Percentiles rank a stretch among this genome's conserved stretches.
Conservation (phyloP, 2,329 filamentous ascomycete species). For the Ascochyta viciae-villosae region DNA sequence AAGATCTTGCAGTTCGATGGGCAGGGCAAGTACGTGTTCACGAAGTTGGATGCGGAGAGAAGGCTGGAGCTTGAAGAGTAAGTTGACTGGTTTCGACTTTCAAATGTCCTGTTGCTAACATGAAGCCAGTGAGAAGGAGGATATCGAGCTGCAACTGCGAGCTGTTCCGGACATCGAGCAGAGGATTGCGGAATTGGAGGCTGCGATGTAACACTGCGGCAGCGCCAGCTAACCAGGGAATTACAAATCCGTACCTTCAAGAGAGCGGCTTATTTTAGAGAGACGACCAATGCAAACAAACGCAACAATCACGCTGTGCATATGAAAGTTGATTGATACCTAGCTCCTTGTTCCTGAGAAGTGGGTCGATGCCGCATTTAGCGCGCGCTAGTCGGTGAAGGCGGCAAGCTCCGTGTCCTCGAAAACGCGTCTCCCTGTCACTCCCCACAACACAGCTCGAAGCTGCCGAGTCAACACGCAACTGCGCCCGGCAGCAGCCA, state of each 20-base stretch:
- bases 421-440: slow-evolving; percentile 13
- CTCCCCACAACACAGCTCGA: slow-evolving; percentile 15
- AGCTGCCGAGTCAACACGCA: slow-evolving; percentile 18
- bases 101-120: slow-evolving; percentile 20
- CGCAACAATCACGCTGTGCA: background rate
- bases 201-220: slow-evolving; percentile 10
- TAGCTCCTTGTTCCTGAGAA: background rate
- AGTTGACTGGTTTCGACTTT: slow-evolving; percentile 32
- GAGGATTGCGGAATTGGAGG: slow-evolving; percentile 78
- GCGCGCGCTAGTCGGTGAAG: slow-evolving; percentile 14
- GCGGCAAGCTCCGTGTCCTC: slow-evolving; percentile 12
- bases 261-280: background rate
- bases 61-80: slow-evolving; percentile 85
- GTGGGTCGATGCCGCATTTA: background rate
- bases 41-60: slow-evolving; percentile 84
- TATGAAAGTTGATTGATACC: background rate
- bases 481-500: slow-evolving; percentile 14
- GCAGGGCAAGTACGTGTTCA: slow-evolving; percentile 90
- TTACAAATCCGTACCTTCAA: background rate
- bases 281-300: too few relatives aligned
- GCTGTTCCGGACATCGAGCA: slow-evolving; percentile 88
- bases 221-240: background rate
- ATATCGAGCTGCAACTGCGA: slow-evolving; percentile 83
- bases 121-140: slow-evolving; percentile 77
- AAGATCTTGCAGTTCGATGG: slow-evolving; percentile 97